Evolutionary conservation across 1,284 basidiomycete genomes (phyloP).

Genomic region (Ceratobasidium sp.): DNA sequence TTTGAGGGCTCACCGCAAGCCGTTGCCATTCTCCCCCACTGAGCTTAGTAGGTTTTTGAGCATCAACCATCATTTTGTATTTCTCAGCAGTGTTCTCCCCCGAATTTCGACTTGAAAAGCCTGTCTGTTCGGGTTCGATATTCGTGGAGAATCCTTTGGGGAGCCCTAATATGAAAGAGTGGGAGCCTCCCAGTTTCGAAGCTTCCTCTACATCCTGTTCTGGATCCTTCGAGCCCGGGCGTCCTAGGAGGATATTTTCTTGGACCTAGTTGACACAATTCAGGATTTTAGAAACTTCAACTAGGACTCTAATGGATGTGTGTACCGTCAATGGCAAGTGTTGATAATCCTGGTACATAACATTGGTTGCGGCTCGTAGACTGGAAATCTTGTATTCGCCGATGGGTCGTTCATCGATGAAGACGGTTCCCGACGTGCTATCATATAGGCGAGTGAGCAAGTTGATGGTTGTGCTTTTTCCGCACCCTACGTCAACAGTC

Average conservation of each 20-base stretch:
- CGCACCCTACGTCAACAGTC: constrained; percentile 18
- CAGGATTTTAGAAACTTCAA: background rate
- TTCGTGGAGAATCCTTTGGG: constrained; percentile 44
- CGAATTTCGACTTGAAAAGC: background rate
- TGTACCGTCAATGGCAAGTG: constrained; percentile 45
- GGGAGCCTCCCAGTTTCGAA: constrained; percentile 40
- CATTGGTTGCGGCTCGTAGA: constrained; percentile 34
- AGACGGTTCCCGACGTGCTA: constrained; percentile 25
- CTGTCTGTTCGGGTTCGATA: constrained; percentile 1
- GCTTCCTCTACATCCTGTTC: constrained; percentile 41
- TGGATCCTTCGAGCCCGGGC: constrained; percentile 12
- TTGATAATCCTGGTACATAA: constrained; percentile 47
- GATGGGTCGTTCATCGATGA: constrained; percentile 44
- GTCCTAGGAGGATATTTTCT: constrained; percentile 47
- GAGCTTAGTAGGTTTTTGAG: constrained; percentile 20
- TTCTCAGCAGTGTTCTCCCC: background rate
- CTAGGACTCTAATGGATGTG: background rate
- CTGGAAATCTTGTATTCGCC: constrained; percentile 43
- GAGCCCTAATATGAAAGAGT: constrained; percentile 46
- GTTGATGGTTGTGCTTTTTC: constrained; percentile 48
- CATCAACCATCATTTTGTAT: constrained; percentile 5
- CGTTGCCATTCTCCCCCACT: constrained; percentile 43
- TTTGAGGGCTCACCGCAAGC: constrained; percentile 60
- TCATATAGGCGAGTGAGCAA: constrained; percentile 47
- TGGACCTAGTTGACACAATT: constrained; percentile 5